Base-by-base conservation (phyloP, 176 grass and related monocot species). In the Saccharum officinarum region DNA sequence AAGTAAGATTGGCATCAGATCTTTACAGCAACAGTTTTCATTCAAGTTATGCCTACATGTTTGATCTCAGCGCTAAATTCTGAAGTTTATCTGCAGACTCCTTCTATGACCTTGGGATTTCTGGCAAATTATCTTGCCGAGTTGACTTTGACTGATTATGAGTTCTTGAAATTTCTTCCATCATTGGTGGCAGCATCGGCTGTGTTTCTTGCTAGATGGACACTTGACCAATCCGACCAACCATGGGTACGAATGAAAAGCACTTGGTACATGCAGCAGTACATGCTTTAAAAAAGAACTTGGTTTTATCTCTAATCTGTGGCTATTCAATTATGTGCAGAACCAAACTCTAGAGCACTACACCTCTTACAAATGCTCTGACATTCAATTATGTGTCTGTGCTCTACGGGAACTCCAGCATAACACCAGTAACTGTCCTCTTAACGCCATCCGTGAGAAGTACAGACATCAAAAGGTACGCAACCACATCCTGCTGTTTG, bases 71-170 rank as follows among this genome's bases (percentile, higher is more conserved):
- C 22, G 16, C 82, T 84, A 65, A 76, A 7, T 76, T 84, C n/a
- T 66, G 13, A 36, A n/a, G 18, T 84, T 50, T 44, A 39, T 52
- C n/a, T 87, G 31, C 81, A 95, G 93, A 63, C 26, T 42, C 82
- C 77, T 71, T 59, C 50, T 40, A 14, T 82, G 14, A 55, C 69
- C 37, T 37, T 95, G 75, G 88, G 90, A 57, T 92, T 88, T 74
- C 75, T 95, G 44, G 76, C 90, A 9, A 95, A 92, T 83, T 95
- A 95, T 86, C 85, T 95, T 10, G 90, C 90, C 8, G 90, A 95
- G 69, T 80, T 95, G 74, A 92, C 93, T 41, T 69, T 95, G 38
- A 52, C 86, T 7, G 85, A 95, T 13, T 95, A 92, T 61, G 80
- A 59, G 28, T 90, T 92, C 73, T 66, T 95, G 30, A 88, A 90